Percentiles rank a stretch among this genome's conserved stretches.
These are phyloP conservation scores for Knufia petricola DNA, from an alignment of 2,329 filamentous ascomycete genomes.

Conservation along the genomic window DNA sequence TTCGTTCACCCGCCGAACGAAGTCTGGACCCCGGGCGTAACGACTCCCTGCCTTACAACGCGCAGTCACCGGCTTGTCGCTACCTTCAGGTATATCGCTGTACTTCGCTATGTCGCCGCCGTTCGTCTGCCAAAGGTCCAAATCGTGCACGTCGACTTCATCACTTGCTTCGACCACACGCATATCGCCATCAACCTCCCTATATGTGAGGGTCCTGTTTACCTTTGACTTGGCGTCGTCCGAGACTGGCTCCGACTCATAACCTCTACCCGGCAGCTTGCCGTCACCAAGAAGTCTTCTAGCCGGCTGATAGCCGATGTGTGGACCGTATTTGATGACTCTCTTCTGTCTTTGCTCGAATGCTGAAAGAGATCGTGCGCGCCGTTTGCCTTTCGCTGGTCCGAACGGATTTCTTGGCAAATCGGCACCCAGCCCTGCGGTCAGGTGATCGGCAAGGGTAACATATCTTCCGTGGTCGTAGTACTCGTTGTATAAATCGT, in stretches of 20 bases:
- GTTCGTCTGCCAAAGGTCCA: background rate
- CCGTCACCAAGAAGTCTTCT: background rate
- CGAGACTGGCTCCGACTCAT: conserved; percentile 5
- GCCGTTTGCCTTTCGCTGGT: background rate
- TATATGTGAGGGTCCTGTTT: background rate
- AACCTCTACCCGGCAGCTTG: background rate
- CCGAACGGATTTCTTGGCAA: background rate
- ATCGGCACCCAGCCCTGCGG: background rate
- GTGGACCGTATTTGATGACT: conserved; percentile 4
- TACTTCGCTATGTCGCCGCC: background rate
- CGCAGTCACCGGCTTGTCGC: too few relatives aligned
- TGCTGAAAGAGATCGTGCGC: background rate
- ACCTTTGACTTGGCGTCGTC: background rate
- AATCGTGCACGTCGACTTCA: background rate
- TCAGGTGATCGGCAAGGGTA: background rate
- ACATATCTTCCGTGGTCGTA: background rate
- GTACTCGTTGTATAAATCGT: background rate
- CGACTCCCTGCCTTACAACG: background rate
- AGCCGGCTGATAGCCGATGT: conserved; percentile 2
- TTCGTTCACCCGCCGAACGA: background rate
- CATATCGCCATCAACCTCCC: background rate
- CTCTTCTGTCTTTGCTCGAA: background rate
- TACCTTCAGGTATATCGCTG: background rate
- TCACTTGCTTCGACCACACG: background rate
- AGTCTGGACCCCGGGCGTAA: background rate